Conservation (phyloP, 495 filamentous ascomycete species). For the Cairneyella variabilis region DNA sequence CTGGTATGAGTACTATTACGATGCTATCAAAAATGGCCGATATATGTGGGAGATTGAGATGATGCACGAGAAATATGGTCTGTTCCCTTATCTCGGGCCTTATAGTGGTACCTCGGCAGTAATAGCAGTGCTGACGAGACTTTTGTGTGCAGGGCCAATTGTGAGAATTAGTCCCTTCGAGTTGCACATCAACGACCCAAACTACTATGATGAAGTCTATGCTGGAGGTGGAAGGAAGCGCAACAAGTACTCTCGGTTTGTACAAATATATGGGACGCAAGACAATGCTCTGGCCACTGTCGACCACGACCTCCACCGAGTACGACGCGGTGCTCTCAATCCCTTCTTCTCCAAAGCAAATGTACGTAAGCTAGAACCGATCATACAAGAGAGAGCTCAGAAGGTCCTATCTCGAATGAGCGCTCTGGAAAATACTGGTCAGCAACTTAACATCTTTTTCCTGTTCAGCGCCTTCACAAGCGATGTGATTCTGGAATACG, state of each 20-base stretch:
- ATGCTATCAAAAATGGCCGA: slow-evolving; percentile 10
- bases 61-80: slow-evolving; percentile 27
- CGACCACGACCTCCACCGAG: slow-evolving; percentile 38
- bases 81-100: too few species aligned
- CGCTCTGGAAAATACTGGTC: background rate
- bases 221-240: background rate
- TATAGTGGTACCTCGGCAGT: too few species aligned
- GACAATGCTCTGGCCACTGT: slow-evolving; percentile 40
- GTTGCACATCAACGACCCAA: slow-evolving; percentile 48
- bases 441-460: background rate
- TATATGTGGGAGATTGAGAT: slow-evolving; percentile 25
- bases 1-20: slow-evolving; percentile 31
- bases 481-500: slow-evolving; percentile 4
- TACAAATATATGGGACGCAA: background rate
- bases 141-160: slow-evolving; percentile 48
- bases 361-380: slow-evolving; percentile 36
- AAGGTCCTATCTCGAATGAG: background rate
- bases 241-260: background rate
- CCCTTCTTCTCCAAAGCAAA: slow-evolving; percentile 47
- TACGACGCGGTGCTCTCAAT: slow-evolving; percentile 33
- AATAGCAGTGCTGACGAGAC: too few species aligned
- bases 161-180: slow-evolving; percentile 55
- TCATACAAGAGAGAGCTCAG: slow-evolving; percentile 36
- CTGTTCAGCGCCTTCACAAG: slow-evolving; percentile 2
- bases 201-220: slow-evolving; percentile 48